Percentiles rank a stretch among this genome's conserved stretches.
Conservation (phyloP, 768 basidiomycete genomes). For the Exidia glandulosa region DNA sequence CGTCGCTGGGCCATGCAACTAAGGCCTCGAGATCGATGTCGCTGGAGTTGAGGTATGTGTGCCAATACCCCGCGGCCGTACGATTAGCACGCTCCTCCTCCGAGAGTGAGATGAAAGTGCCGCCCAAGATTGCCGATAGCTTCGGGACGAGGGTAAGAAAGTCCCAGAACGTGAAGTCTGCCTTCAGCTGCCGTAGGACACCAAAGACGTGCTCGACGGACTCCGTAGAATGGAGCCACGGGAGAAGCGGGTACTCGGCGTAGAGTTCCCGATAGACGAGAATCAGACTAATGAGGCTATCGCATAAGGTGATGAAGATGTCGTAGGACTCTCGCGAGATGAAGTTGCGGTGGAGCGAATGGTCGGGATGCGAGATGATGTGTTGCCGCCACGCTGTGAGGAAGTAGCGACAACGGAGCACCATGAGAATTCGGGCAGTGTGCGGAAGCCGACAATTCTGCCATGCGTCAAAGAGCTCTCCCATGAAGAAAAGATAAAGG, state of each 20-base stretch:
- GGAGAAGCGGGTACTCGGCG: conserved; percentile 14
- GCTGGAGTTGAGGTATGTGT: conserved; percentile 17
- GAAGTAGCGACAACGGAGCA: conserved; percentile 14
- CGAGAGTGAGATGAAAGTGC: background rate
- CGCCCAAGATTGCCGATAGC: background rate
- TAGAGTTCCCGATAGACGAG: conserved; percentile 10
- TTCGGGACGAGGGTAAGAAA: conserved; percentile 13
- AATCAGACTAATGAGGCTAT: conserved; percentile 14
- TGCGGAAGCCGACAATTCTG: conserved; percentile 17
- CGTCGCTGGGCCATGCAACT: conserved; percentile 11
- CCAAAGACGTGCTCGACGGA: conserved; percentile 22
- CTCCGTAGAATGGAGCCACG: conserved; percentile 23
- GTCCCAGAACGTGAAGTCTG: conserved; percentile 15
- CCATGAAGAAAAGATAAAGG: conserved; percentile 29
- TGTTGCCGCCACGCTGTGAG: conserved; percentile 15
- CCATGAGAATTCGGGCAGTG: conserved; percentile 13
- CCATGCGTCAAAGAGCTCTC: conserved; percentile 18
- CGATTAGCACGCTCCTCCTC: background rate
- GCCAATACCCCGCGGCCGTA: conserved; percentile 12
- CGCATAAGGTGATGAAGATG: conserved; percentile 13
- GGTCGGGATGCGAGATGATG: conserved; percentile 9
- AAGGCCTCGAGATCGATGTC: conserved; percentile 13
- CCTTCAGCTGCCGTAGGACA: conserved; percentile 9
- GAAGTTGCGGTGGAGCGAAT: conserved; percentile 11
- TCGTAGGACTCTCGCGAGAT: conserved; percentile 14